Conservation (phyloP, 495 filamentous ascomycete genomes). For the Neurospora sp. region DNA sequence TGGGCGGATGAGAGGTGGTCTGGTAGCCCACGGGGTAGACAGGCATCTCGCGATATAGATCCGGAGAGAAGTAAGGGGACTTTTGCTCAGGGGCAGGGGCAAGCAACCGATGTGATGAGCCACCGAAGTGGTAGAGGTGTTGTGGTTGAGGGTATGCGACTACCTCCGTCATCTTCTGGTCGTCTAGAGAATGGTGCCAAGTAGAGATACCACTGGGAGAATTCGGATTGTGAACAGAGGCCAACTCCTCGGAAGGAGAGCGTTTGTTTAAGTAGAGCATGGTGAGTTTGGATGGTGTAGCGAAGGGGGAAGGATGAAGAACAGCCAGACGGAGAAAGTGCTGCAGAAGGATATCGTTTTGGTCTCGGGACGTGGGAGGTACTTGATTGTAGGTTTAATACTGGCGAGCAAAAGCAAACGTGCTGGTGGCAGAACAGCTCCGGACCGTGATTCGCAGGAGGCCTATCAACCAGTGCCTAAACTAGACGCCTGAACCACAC, state of each 20-base stretch:
- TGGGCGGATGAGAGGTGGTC: background rate
- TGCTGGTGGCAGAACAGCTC: background rate
- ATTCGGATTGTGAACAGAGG: background rate
- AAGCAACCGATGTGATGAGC: slow-evolving; percentile 8
- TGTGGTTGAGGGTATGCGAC: slow-evolving; percentile 9
- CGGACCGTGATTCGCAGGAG: background rate
- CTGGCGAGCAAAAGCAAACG: background rate
- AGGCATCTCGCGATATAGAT: slow-evolving; percentile 6
- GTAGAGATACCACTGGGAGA: background rate
- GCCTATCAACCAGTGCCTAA: background rate
- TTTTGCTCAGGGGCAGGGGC: slow-evolving; percentile 6
- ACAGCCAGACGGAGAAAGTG: background rate
- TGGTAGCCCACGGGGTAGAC: slow-evolving; percentile 5
- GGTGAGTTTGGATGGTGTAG: background rate
- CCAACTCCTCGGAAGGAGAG: background rate
- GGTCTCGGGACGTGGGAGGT: background rate
- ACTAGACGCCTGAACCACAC: background rate
- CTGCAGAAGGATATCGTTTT: background rate
- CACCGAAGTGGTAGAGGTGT: slow-evolving; percentile 6
- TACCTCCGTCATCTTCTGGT: slow-evolving; percentile 16
- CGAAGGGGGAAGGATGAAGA: background rate
- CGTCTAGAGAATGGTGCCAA: background rate
- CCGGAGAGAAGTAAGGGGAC: slow-evolving; percentile 1
- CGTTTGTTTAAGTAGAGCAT: background rate
- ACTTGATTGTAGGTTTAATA: background rate